Percentiles rank a stretch among this genome's conserved stretches.
Conservation (phyloP, 345 rosid species). For the Gossypium anomalum region DNA sequence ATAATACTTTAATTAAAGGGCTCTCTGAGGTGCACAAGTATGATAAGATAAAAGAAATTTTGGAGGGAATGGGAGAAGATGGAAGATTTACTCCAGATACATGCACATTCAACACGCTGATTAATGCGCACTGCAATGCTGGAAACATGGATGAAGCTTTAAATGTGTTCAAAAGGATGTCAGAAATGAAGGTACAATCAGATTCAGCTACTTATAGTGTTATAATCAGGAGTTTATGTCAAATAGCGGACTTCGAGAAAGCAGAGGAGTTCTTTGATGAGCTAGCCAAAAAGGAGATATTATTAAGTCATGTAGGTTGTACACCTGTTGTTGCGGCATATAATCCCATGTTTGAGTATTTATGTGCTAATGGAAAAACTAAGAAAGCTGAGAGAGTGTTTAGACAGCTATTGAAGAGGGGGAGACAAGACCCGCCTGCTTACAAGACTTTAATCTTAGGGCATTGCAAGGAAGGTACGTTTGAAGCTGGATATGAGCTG, state of each 20-base stretch:
- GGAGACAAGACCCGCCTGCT: conserved; percentile 70
- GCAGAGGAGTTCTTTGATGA: conserved; percentile 67
- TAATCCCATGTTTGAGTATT: conserved; percentile 60
- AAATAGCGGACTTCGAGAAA: conserved; percentile 45
- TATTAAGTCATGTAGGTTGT: conserved; percentile 47
- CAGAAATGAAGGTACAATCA: conserved; percentile 38
- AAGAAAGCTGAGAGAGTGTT: conserved; percentile 60
- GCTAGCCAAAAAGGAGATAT: conserved; percentile 42
- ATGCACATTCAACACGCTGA: conserved; percentile 70
- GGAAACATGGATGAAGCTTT: conserved; percentile 61
- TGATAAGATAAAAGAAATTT: conserved; percentile 51
- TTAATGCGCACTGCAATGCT: conserved; percentile 53
- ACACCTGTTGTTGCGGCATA: conserved; percentile 74
- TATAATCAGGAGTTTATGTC: conserved; percentile 59
- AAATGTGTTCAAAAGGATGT: conserved; percentile 52
- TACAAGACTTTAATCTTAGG: conserved; percentile 68
- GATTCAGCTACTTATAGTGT: conserved; percentile 84
- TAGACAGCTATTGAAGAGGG: conserved; percentile 81
- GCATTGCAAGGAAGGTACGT: conserved; percentile 62
- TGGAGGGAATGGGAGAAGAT: conserved; percentile 30
- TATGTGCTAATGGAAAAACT: conserved; percentile 68
- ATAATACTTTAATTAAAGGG: conserved; percentile 69
- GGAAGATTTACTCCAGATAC: conserved; percentile 58
- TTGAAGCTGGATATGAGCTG: conserved; percentile 53
- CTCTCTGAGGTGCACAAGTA: conserved; percentile 56